Percentiles rank a stretch among this genome's conserved stretches.
These are phyloP conservation scores for Pugionium dolabratum DNA, from an alignment of 345 rosid genomes.

Conservation along the genomic window DNA sequence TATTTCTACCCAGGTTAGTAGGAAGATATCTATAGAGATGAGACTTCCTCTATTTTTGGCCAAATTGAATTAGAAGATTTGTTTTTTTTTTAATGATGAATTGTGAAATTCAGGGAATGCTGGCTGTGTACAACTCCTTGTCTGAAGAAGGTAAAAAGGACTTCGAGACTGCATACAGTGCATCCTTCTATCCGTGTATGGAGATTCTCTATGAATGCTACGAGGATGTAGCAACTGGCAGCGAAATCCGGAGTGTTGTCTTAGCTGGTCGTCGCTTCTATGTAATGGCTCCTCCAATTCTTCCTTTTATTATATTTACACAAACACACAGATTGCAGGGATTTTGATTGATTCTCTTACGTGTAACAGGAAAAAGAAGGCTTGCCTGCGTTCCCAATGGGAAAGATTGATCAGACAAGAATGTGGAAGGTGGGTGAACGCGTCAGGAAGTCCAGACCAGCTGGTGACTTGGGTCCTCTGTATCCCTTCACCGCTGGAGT, in stretches of 20 bases:
- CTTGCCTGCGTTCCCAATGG: slow-evolving; percentile 90
- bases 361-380: slow-evolving; percentile 75
- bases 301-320: neutral
- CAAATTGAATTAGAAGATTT: neutral
- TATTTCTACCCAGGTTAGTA: slow-evolving; percentile 71
- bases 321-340: neutral
- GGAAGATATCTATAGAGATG: slow-evolving; percentile 9
- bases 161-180: slow-evolving; percentile 76
- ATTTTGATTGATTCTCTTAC: neutral
- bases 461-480: slow-evolving; percentile 74
- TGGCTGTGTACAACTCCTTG: slow-evolving; percentile 79
- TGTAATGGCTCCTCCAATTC: slow-evolving; percentile 41
- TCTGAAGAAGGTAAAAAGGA: slow-evolving; percentile 71
- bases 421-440: slow-evolving; percentile 94
- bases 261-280: slow-evolving; percentile 86
- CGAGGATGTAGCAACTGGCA: slow-evolving; percentile 78
- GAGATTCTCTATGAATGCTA: slow-evolving; percentile 82
- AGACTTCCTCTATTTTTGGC: neutral
- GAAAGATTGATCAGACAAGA: slow-evolving; percentile 83
- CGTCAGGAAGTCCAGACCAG: slow-evolving; percentile 60
- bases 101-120: slow-evolving; percentile 59
- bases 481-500: slow-evolving; percentile 85
- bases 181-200: slow-evolving; percentile 81
- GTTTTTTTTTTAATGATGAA: neutral
- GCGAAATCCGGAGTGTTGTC: slow-evolving; percentile 80